Evolutionary conservation across 2,329 filamentous ascomycete species (phyloP).

Genomic region (Phoma sp.): DNA sequence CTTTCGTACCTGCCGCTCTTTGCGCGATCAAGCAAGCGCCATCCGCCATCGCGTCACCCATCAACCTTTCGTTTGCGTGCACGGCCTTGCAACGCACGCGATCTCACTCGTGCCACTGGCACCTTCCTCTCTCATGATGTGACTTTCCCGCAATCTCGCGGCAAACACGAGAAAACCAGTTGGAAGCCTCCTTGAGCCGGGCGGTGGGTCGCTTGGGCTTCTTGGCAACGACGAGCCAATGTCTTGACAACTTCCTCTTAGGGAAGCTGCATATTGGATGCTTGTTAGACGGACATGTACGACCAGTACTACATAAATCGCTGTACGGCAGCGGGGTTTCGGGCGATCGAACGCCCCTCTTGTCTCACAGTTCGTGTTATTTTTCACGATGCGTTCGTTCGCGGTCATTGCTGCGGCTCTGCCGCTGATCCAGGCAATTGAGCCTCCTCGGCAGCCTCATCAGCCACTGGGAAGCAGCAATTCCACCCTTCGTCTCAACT

Average conservation of each 20-base stretch:
- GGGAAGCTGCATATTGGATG: constrained; percentile 39
- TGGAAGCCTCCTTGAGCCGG: constrained; percentile 38
- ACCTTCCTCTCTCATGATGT: constrained; percentile 37
- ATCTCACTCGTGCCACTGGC: constrained; percentile 9
- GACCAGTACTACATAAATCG: constrained; percentile 31
- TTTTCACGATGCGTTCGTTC: constrained; percentile 39
- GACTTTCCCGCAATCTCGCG: constrained; percentile 23
- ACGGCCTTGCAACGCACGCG: constrained; percentile 6
- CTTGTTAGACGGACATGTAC: constrained; percentile 31
- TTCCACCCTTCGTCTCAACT: constrained; percentile 64
- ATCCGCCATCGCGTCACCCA: constrained; percentile 16
- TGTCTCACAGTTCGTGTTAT: constrained; percentile 26
- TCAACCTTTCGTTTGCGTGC: background rate
- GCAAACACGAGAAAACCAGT: constrained; percentile 23
- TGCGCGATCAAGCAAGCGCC: constrained; percentile 17
- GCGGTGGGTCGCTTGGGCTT: constrained; percentile 37
- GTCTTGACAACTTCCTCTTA: constrained; percentile 47
- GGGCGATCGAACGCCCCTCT: constrained; percentile 25
- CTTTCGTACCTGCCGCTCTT: constrained; percentile 10
- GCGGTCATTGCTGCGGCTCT: constrained; percentile 35
- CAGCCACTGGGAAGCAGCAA: constrained; percentile 60
- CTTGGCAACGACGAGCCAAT: constrained; percentile 40
- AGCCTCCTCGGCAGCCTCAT: constrained; percentile 61
- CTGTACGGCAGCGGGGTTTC: constrained; percentile 6
- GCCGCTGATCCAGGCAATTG: constrained; percentile 47